Conservation (phyloP, 2,329 filamentous ascomycete genomes). For the Colletotrichum horii region DNA sequence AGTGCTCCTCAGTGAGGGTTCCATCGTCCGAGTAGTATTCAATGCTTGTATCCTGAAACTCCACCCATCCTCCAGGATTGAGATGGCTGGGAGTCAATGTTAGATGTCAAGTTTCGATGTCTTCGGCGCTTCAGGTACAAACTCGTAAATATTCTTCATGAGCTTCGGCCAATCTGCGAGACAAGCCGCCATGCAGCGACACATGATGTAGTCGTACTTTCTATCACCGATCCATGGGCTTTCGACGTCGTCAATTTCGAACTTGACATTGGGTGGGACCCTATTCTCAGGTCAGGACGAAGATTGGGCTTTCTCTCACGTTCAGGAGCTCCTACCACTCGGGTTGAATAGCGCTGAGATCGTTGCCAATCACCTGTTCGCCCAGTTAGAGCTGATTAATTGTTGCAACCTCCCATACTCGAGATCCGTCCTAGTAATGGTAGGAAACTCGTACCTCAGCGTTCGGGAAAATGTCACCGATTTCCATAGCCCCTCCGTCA, state of each 20-base stretch:
- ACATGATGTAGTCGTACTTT: slow-evolving; percentile 41
- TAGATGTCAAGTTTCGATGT: not conserved
- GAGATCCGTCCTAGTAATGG: too few species aligned
- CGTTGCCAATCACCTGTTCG: slow-evolving; percentile 30
- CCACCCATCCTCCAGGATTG: slow-evolving; percentile 16
- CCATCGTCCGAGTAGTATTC: slow-evolving; percentile 31
- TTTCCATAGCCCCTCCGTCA: slow-evolving; percentile 44
- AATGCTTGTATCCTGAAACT: slow-evolving; percentile 27
- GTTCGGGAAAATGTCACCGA: slow-evolving; percentile 10
- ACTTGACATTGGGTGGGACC: slow-evolving; percentile 38
- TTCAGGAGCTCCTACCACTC: slow-evolving; percentile 19
- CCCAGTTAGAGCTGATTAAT: slow-evolving; percentile 33
- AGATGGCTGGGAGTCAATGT: slow-evolving; percentile 27
- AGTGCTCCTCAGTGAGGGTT: slow-evolving; percentile 24
- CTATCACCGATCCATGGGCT: slow-evolving; percentile 26
- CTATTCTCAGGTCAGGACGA: not conserved
- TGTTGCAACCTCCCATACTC: not conserved
- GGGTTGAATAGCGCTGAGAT: slow-evolving; percentile 35
- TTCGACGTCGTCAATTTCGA: slow-evolving; percentile 41
- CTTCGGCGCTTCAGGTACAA: not conserved
- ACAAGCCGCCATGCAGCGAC: slow-evolving; percentile 34
- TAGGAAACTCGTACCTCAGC: not conserved
- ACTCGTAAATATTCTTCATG: slow-evolving; percentile 27
- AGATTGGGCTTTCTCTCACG: not conserved
- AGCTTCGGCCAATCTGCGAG: slow-evolving; percentile 35